phyloP scores from a whole-genome alignment of 2,329 filamentous ascomycete genomes.

The Rhynchosporium secalis region DNA sequence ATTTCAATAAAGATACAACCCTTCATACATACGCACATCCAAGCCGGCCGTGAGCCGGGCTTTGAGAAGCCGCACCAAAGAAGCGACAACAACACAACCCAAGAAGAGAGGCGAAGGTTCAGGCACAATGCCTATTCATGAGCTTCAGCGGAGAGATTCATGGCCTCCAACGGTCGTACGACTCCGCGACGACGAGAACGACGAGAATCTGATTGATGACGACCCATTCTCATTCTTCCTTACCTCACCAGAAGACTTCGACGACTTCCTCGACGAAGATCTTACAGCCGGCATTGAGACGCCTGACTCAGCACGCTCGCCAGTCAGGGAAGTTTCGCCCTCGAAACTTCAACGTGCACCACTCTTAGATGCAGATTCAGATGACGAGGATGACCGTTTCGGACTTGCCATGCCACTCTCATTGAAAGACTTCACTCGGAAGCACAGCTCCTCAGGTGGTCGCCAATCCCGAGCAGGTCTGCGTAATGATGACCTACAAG shows the following conservation, averaged over 20 bases:
- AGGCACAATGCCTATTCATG: conserved; percentile 36
- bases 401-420: conserved; percentile 34
- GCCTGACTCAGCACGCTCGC: conserved; percentile 24
- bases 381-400: conserved; percentile 31
- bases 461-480: conserved; percentile 28
- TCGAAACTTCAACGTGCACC: conserved; percentile 33
- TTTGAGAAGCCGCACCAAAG: conserved; percentile 3
- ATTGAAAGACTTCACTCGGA: conserved; percentile 35
- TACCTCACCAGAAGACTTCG: conserved; percentile 36
- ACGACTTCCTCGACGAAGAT: conserved; percentile 34
- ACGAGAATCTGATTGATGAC: conserved; percentile 36
- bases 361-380: conserved; percentile 22
- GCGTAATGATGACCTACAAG: conserved; percentile 23
- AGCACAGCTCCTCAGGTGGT: conserved; percentile 21
- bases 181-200: conserved; percentile 25
- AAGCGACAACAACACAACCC: background rate
- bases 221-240: conserved; percentile 41
- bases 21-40: conserved; percentile 23
- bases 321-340: conserved; percentile 38
- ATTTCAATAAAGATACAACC: background rate
- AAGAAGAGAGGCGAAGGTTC: background rate
- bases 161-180: conserved; percentile 40
- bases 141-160: conserved; percentile 38
- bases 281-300: conserved; percentile 40
- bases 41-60: conserved; percentile 40